These are phyloP conservation scores for Dothideomycetes sp. DNA, from an alignment of 2,329 filamentous ascomycete genomes.

Conservation along the genomic window DNA sequence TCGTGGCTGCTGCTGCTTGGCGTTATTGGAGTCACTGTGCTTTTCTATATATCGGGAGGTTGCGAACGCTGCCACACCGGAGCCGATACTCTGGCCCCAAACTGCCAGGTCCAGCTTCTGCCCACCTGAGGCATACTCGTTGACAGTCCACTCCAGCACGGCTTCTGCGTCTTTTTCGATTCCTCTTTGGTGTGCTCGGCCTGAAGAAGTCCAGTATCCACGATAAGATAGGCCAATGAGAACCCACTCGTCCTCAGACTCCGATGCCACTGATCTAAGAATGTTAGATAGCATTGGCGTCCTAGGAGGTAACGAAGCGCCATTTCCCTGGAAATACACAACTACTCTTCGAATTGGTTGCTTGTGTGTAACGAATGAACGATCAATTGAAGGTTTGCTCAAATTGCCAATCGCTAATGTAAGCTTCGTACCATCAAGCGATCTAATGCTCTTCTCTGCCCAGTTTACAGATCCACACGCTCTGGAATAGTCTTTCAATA, in stretches of 20 bases:
- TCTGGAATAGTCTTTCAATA: constrained; percentile 50
- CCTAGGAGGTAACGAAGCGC: constrained; percentile 33
- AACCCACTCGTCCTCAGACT: constrained; percentile 18
- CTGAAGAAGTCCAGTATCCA: constrained; percentile 68
- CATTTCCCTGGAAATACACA: constrained; percentile 41
- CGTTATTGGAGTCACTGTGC: constrained; percentile 11
- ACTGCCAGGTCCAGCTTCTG: constrained; percentile 41
- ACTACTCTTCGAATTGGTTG: constrained; percentile 18
- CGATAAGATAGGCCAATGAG: constrained; percentile 47
- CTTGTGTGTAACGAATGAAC: neutral
- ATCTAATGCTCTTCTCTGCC: constrained; percentile 50
- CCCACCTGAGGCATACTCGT: constrained; percentile 23
- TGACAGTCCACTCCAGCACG: constrained; percentile 49
- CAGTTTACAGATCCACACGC: constrained; percentile 54
- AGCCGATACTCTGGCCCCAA: constrained; percentile 71
- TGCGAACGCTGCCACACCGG: constrained; percentile 57
- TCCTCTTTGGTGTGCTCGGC: constrained; percentile 57
- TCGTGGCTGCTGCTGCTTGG: constrained; percentile 4
- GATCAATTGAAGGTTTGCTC: neutral
- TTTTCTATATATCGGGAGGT: constrained; percentile 34
- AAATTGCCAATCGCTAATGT: constrained; percentile 43
- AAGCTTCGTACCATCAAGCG: constrained; percentile 55
- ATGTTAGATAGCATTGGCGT: constrained; percentile 36
- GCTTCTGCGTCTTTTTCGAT: constrained; percentile 59
- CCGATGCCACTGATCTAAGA: constrained; percentile 19